Base-by-base conservation (phyloP, 1,139 yeast genomes). In the Dujonia santamariae region DNA sequence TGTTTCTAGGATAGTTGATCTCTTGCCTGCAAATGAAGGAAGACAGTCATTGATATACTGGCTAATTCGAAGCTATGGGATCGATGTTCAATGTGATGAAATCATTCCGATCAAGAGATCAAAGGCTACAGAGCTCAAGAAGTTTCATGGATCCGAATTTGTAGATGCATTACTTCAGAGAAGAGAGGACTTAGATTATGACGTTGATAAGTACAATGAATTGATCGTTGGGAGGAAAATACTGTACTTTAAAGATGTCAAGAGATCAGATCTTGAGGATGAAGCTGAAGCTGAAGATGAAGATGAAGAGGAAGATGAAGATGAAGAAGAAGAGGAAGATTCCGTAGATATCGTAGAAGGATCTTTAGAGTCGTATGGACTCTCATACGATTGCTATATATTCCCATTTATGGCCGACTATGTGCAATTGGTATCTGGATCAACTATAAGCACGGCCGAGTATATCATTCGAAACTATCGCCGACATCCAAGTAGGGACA, bases 331-430 rank as follows among this genome's bases (percentile, higher is more conserved):
- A 16, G 19, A 17, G 19, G 29, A 5, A 19, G 19, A 16, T 7
- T 7, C n/a, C n/a, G n/a, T n/a, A n/a, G n/a, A 9, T 7, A 19
- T 22, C n/a, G n/a, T n/a, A 22, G 6, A 16, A 17, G 7, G 19
- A 20, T 20, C 21, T 47, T n/a, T n/a, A 29, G 47, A 42, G 19
- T 30, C 37, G 22, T 68, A 40, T 45, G 80, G 81, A 0, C 58
- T 80, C 5, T 52, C 58, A 13, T 73, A 75, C 44, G 95, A 85
- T 50, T 84, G 92, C 50, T 82, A 82, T 2, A 50, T 73, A 1
- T 84, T 85, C 45, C 73, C 78, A 0, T 64, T 60, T 7, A 52
- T 85, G 51, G 59, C 62, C 2, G 61, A 67, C 40, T 83, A 84
- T 43, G 71, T 76, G 6, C 53, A 52, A 21, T 51, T 63, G 1